Percentiles rank a stretch among this genome's conserved stretches.
These are phyloP conservation scores for Poa pratensis DNA, from an alignment of 176 grass and related monocot genomes.

Conservation along the genomic window DNA sequence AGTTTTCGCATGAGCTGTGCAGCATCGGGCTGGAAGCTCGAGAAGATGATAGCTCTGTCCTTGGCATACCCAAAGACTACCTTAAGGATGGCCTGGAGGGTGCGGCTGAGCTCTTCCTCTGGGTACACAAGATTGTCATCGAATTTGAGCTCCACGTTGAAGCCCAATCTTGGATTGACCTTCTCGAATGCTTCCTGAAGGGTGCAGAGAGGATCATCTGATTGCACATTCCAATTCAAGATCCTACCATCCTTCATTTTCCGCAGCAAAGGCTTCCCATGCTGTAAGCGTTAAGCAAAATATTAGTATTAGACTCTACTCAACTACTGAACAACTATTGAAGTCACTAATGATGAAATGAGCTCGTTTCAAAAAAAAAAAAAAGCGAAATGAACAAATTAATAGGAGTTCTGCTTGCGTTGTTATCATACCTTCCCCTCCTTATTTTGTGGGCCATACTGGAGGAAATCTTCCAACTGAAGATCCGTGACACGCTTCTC, in stretches of 20 bases:
- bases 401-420: background rate
- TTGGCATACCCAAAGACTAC: constrained; percentile 65
- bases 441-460: constrained; percentile 77
- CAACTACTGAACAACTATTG: background rate
- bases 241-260: constrained; percentile 75
- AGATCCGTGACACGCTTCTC: constrained; percentile 71
- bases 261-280: constrained; percentile 69
- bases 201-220: constrained; percentile 69
- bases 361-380: too few species aligned
- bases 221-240: constrained; percentile 80
- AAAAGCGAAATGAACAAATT: background rate
- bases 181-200: constrained; percentile 81
- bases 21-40: constrained; percentile 93
- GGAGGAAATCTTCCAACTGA: constrained; percentile 69
- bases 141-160: constrained; percentile 94
- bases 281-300: constrained; percentile 39
- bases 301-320: background rate
- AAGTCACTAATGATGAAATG: background rate
- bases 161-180: constrained; percentile 68
- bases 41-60: constrained; percentile 82
- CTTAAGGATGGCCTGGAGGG: constrained; percentile 60
- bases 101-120: constrained; percentile 65
- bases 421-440: constrained; percentile 53
- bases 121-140: constrained; percentile 67
- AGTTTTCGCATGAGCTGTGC: constrained; percentile 63